A percentile compares a stretch with the other conserved stretches of the same genome.
phyloP scores from a whole-genome alignment of 2,329 filamentous ascomycete species.

The Aspergillus sp. region DNA sequence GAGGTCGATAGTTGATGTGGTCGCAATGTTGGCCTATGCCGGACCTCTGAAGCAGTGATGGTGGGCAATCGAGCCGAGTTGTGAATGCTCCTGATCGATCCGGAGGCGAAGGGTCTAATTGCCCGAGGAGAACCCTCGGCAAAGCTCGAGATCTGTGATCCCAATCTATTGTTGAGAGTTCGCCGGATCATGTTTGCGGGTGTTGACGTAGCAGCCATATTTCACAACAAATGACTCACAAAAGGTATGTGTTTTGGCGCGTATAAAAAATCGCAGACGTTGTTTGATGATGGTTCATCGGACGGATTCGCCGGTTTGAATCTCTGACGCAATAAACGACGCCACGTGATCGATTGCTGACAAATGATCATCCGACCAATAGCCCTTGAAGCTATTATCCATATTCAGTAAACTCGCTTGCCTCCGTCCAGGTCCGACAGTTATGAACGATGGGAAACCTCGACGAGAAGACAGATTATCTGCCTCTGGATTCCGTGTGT shows the following conservation, averaged over 20 bases:
- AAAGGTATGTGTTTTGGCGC: background rate
- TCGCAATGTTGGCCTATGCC: slow-evolving; percentile 47
- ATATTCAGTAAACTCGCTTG: background rate
- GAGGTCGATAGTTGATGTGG: slow-evolving; percentile 41
- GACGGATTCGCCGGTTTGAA: slow-evolving; percentile 2
- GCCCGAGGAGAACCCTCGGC: slow-evolving; percentile 29
- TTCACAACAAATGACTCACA: background rate
- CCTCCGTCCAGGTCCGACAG: background rate
- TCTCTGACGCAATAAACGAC: slow-evolving; percentile 33
- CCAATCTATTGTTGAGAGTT: slow-evolving; percentile 24
- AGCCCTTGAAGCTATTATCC: slow-evolving; percentile 13
- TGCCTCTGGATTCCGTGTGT: background rate
- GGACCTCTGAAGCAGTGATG: slow-evolving; percentile 49
- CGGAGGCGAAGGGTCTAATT: slow-evolving; percentile 29
- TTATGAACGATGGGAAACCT: background rate
- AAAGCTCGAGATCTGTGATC: slow-evolving; percentile 17
- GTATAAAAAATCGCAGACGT: background rate
- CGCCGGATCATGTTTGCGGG: slow-evolving; percentile 35
- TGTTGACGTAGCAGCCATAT: slow-evolving; percentile 33
- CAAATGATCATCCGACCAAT: slow-evolving; percentile 30
- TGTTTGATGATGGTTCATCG: background rate
- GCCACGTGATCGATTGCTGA: slow-evolving; percentile 31
- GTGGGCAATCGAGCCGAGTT: slow-evolving; percentile 47
- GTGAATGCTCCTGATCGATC: slow-evolving; percentile 41
- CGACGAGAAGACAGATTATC: background rate